Base-by-base conservation (phyloP, 1,139 yeast species). In the Pichia inconspicua region DNA sequence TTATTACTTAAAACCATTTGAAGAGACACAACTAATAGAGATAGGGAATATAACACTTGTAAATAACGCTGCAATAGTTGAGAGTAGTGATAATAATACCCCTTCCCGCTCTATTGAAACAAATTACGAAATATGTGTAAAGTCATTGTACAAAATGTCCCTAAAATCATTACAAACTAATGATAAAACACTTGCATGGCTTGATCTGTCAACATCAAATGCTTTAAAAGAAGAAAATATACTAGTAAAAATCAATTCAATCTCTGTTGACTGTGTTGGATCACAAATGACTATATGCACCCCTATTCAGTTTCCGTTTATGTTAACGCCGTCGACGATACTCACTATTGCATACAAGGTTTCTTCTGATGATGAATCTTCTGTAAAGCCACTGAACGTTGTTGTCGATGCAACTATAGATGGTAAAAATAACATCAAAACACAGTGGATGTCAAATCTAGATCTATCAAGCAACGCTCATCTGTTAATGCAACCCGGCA, bases 401-500 rank as follows among this genome's bases (percentile, higher is more conserved):
- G 58, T 58, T 56, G 49, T 72, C 55, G 52, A 66, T 60, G 51
- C 71, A 12, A 54, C 51, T 9, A 46, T 58, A 11, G 54, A 53
- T 42, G 50, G 47, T 2, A 37, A 49, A 0, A 59, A 61, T 31
- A 50, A 58, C 8, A 72, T 82, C n/a, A 63, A 67, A 12, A 81
- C 87, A 0, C 68, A 69, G 44, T 80, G 89, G 82, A 67, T 76
- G 3, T 84, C 90, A 0, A 69, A 69, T 43, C 67, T 82, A 36
- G 88, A 82, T 54, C 79, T 82, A 56, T 41, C 51, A 12, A 45
- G 39, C n/a, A 34, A 40, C 17, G 14, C 17, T 11, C 5, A 14
- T 2, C 36, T 38, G 11, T 14, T 12, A 22, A 39, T 31, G 14
- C 34, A 46, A 3, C 40, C 41, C 15, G 35, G 11, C 27, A 40